Conservation (phyloP, 2,329 filamentous ascomycete species). For the Elsinoe perseae region DNA sequence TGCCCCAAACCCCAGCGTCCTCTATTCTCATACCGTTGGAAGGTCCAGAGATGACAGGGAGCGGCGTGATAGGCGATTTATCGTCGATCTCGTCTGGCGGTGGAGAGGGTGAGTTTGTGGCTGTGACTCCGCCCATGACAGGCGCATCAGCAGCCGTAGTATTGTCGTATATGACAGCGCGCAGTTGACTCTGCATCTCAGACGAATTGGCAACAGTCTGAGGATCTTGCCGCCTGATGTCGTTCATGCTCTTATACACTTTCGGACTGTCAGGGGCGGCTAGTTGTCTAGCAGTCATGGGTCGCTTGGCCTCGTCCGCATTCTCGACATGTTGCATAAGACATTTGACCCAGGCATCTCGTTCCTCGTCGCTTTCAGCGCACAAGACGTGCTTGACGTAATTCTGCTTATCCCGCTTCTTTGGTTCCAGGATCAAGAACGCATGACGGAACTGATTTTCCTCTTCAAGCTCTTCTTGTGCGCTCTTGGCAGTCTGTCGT, state of each 20-base stretch:
- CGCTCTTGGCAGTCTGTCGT: slow-evolving; percentile 66
- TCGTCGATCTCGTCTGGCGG: slow-evolving; percentile 21
- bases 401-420: slow-evolving; percentile 85
- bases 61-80: background rate
- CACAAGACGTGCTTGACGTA: slow-evolving; percentile 90
- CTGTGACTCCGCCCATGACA: slow-evolving; percentile 36
- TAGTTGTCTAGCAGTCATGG: slow-evolving; percentile 15
- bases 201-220: slow-evolving; percentile 21
- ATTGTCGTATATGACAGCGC: slow-evolving; percentile 47
- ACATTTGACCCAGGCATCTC: slow-evolving; percentile 88
- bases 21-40: slow-evolving; percentile 79
- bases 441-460: slow-evolving; percentile 96
- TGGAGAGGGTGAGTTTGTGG: slow-evolving; percentile 28
- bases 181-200: slow-evolving; percentile 23
- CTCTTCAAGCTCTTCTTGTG: slow-evolving; percentile 60
- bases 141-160: slow-evolving; percentile 52
- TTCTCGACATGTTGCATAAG: slow-evolving; percentile 83
- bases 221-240: slow-evolving; percentile 22
- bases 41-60: slow-evolving; percentile 64
- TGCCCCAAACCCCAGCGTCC: slow-evolving; percentile 78
- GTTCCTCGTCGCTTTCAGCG: slow-evolving; percentile 86
- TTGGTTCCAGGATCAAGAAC: slow-evolving; percentile 89
- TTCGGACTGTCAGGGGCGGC: slow-evolving; percentile 14
- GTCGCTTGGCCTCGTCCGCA: slow-evolving; percentile 50
- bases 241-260: slow-evolving; percentile 32